Base-by-base conservation (phyloP, 139 green algal species). In the Chlamydomonas incerta region DNA sequence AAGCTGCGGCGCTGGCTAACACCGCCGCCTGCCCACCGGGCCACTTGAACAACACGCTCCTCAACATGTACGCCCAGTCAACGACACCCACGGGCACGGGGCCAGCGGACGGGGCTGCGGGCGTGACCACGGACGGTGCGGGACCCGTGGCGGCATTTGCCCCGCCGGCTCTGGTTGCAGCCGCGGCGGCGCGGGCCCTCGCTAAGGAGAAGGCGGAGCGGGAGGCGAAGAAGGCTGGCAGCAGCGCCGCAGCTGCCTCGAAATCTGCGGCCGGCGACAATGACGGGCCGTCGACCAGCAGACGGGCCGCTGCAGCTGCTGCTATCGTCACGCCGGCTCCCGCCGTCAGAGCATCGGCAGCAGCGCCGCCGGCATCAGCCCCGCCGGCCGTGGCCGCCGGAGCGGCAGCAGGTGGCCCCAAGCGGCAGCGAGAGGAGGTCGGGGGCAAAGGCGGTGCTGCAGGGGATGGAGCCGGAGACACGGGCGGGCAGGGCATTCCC, bases 41-140 rank as follows among this genome's bases (percentile, higher is more conserved):
- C 8, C 83, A 87, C 55, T 87, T 95, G 58, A 95, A 95, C 70
- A 86, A 65, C 55, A 90, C 85, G 5, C 77, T 95, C 47, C 75
- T 95, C n/a, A 90, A 81, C 69, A 90, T 95, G 83, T 95, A 95
- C 74, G 88, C 87, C 21, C 47, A 50, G 17, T 55, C 70, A 17
- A 29, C 72, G 33, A 52, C 72, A 26, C 17, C 74, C 2, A 3
- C 26, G 18, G 75, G 11, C 23, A 28, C 31, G 62, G 62, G 60
- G 65, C 52, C 55, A 26, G 37, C 35, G 11, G 84, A 85, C 31
- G 2, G 90, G 89, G 1, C 91, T 93, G 71, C 37, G 10, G 37
- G 26, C 83, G 88, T 88, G 0, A 60, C 85, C 17, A 83, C 83
- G 1, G 72, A 92, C 28, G 85, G 90, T 0, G 82, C 92, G 31